Conservation (phyloP, 2,329 filamentous ascomycete species). For the Lasiodiplodia citricola region DNA sequence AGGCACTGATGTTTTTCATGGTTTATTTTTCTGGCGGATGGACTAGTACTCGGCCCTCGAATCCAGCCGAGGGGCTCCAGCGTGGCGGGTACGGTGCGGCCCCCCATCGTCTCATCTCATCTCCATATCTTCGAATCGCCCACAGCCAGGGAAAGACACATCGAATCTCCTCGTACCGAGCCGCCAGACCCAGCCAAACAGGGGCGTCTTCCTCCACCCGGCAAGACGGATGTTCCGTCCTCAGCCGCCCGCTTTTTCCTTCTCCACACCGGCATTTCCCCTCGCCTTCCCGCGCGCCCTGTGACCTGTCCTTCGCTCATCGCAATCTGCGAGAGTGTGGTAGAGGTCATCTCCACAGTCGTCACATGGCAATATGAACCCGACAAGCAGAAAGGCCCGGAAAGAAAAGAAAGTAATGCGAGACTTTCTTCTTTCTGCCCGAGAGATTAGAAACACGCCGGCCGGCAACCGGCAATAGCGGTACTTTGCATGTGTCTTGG, state of each 20-base stretch:
- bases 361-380: neutral
- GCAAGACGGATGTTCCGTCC: neutral
- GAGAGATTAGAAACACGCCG: too few species aligned
- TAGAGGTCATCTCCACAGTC: neutral
- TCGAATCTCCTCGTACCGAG: conserved; percentile 6
- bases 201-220: neutral
- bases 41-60: neutral
- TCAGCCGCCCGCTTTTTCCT: neutral
- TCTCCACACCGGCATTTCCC: neutral
- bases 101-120: neutral
- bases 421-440: too few species aligned
- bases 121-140: neutral
- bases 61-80: neutral
- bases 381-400: neutral
- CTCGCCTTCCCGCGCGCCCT: neutral
- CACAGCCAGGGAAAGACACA: neutral
- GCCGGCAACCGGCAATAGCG: neutral
- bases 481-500: neutral
- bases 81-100: neutral
- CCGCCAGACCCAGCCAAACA: neutral
- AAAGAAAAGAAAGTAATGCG: neutral
- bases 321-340: neutral
- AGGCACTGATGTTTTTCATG: neutral
- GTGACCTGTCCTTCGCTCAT: neutral
- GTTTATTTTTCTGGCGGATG: neutral